A percentile compares a stretch with the other conserved stretches of the same genome.
Evolutionary conservation across 768 basidiomycete genomes (phyloP).

Genomic region (Lactarius evosmus): DNA sequence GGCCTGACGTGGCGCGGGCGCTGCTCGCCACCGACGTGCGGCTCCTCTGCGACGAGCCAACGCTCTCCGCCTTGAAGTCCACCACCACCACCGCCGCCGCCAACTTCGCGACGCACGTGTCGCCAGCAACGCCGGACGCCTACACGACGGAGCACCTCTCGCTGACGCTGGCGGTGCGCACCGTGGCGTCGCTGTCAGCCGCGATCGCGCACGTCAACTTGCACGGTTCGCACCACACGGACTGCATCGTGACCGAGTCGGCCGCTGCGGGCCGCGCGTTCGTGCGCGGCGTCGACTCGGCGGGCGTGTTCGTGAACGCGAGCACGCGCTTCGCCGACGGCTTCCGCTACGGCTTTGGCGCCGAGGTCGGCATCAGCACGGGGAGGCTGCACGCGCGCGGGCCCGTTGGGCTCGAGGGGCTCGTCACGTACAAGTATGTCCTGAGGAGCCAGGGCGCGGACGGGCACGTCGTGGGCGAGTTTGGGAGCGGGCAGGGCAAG

Average conservation of each 20-base stretch:
- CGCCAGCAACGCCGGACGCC: slow-evolving; percentile 52
- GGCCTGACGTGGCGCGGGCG: slow-evolving; percentile 74
- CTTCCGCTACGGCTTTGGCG: slow-evolving; percentile 94
- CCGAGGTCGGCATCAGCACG: slow-evolving; percentile 97
- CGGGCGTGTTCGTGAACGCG: slow-evolving; percentile 92
- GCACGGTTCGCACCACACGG: slow-evolving; percentile 95
- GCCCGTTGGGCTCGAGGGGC: slow-evolving; percentile 90
- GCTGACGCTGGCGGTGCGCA: slow-evolving; percentile 75
- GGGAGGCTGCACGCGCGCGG: slow-evolving; percentile 96
- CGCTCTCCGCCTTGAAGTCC: slow-evolving; percentile 55
- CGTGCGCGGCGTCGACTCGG: slow-evolving; percentile 85
- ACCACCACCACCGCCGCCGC: slow-evolving; percentile 18
- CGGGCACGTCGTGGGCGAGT: slow-evolving; percentile 88
- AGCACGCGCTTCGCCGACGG: slow-evolving; percentile 97
- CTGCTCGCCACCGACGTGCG: slow-evolving; percentile 67
- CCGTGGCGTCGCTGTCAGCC: slow-evolving; percentile 62
- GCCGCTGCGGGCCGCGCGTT: slow-evolving; percentile 63
- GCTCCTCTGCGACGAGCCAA: slow-evolving; percentile 72
- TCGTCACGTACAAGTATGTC: slow-evolving; percentile 96
- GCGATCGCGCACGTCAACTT: slow-evolving; percentile 90
- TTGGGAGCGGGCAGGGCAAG: slow-evolving; percentile 66
- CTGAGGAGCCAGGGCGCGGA: slow-evolving; percentile 66
- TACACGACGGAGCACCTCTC: slow-evolving; percentile 89
- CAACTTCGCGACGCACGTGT: slow-evolving; percentile 48
- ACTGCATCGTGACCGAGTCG: slow-evolving; percentile 85